Conservation (phyloP, 208 protist genomes). For the Leishmania gerbilli region DNA sequence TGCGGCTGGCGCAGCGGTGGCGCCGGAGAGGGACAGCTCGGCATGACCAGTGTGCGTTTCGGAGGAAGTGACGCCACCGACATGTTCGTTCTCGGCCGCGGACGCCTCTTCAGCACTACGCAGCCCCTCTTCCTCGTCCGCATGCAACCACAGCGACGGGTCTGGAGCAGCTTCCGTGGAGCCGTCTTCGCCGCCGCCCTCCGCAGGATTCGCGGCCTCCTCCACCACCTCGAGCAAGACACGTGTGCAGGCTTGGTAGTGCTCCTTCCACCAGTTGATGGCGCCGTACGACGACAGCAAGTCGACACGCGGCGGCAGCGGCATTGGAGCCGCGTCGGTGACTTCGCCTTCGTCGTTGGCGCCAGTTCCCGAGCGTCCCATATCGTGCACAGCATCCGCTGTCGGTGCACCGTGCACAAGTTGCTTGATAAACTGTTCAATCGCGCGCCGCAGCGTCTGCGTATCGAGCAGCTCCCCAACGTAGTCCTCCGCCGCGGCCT, state of each 20-base stretch:
- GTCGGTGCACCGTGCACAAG: slow-evolving; percentile 23
- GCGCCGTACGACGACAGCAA: slow-evolving; percentile 35
- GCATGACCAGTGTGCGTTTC: neutral
- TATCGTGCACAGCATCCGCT: neutral
- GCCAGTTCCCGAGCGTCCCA: neutral
- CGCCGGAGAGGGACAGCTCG: neutral
- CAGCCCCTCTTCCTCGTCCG: neutral
- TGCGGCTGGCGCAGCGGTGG: neutral
- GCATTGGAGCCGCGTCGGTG: neutral
- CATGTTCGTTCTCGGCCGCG: neutral
- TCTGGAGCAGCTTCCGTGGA: neutral
- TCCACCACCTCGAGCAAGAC: slow-evolving; percentile 49
- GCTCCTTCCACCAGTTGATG: slow-evolving; percentile 54
- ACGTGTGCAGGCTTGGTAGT: slow-evolving; percentile 60
- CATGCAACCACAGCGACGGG: neutral
- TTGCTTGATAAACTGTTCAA: slow-evolving; percentile 25
- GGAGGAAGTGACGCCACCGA: neutral
- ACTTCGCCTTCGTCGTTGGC: neutral
- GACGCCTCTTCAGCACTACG: slow-evolving; percentile 2
- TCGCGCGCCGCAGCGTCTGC: slow-evolving; percentile 30
- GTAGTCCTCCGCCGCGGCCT: slow-evolving; percentile 30
- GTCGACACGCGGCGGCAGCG: slow-evolving; percentile 49
- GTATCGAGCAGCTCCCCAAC: slow-evolving; percentile 32
- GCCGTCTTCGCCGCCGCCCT: neutral
- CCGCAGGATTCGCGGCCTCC: slow-evolving; percentile 9